These are phyloP conservation scores for Hyphochytrium catenoides DNA, from an alignment of 352 stramenopile species.

Conservation along the genomic window DNA sequence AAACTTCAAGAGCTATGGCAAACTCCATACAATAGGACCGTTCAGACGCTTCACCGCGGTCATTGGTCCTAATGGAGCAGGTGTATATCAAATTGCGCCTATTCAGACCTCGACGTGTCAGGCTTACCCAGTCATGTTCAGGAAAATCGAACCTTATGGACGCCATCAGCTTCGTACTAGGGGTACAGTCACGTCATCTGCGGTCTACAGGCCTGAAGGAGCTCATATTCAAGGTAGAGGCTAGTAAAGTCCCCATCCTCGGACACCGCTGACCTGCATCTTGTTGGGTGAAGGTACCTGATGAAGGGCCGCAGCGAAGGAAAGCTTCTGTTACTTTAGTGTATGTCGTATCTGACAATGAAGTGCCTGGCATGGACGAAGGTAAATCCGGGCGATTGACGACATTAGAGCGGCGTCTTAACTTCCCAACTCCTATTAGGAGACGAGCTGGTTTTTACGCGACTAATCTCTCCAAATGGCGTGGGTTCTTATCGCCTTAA, in stretches of 20 bases:
- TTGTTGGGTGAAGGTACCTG: neutral
- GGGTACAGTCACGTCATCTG: conserved; percentile 84
- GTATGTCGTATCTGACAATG: too few species aligned
- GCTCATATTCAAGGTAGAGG: conserved; percentile 73
- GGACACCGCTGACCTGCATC: too few species aligned
- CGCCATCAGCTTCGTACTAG: conserved; percentile 93
- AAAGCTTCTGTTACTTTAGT: too few species aligned
- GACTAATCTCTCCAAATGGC: conserved; percentile 74
- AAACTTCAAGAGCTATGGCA: conserved; percentile 99
- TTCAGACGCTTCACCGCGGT: conserved; percentile 95
- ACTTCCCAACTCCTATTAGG: too few species aligned
- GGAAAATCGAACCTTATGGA: conserved; percentile 85
- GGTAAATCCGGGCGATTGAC: too few species aligned
- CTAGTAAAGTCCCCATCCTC: conserved; percentile 11
- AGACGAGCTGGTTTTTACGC: conserved; percentile 69
- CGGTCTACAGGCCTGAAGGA: conserved; percentile 86
- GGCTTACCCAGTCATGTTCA: conserved; percentile 64
- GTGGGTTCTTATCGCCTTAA: conserved; percentile 53
- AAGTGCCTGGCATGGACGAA: conserved; percentile 11
- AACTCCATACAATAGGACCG: conserved; percentile 72
- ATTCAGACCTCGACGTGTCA: neutral
- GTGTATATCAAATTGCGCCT: conserved; percentile 4
- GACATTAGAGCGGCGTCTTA: too few species aligned
- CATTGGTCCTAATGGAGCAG: conserved; percentile 87
- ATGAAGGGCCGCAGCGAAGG: neutral